phyloP scores from a whole-genome alignment of 257 asterid species.

The Paulownia fortunei region DNA sequence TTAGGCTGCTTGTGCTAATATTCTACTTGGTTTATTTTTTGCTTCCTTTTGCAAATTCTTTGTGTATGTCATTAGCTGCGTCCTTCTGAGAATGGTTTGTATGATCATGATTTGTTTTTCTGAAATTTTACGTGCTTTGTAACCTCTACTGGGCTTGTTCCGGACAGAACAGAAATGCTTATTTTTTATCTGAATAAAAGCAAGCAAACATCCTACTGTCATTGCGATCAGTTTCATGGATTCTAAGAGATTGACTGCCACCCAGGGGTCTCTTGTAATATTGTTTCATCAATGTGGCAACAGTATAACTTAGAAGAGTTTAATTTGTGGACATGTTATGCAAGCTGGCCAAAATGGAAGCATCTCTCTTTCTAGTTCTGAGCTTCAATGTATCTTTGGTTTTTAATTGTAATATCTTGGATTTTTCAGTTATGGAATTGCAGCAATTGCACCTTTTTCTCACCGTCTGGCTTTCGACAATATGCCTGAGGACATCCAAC shows the following conservation, averaged over 20 bases:
- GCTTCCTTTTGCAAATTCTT: background rate
- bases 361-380: background rate
- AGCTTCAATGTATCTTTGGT: background rate
- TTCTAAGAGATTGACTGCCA: too few relatives aligned
- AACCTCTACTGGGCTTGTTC: background rate
- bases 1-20: background rate
- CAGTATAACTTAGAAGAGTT: too few relatives aligned
- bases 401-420: background rate
- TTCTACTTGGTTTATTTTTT: background rate
- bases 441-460: constrained; percentile 92
- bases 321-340: too few relatives aligned
- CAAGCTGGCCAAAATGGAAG: background rate
- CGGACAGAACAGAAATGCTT: background rate
- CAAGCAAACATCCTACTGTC: too few relatives aligned
- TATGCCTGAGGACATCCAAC: constrained; percentile 86
- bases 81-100: background rate
- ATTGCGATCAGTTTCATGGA: too few relatives aligned
- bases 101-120: background rate
- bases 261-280: too few relatives aligned
- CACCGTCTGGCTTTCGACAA: constrained; percentile 89
- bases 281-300: too few relatives aligned
- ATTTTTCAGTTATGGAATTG: constrained; percentile 79
- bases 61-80: background rate
- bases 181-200: background rate
- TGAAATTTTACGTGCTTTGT: background rate